A percentile compares a stretch with the other conserved stretches of the same genome.
These are phyloP conservation scores for Avicennia marina DNA, from an alignment of 257 asterid species.

Conservation along the genomic window DNA sequence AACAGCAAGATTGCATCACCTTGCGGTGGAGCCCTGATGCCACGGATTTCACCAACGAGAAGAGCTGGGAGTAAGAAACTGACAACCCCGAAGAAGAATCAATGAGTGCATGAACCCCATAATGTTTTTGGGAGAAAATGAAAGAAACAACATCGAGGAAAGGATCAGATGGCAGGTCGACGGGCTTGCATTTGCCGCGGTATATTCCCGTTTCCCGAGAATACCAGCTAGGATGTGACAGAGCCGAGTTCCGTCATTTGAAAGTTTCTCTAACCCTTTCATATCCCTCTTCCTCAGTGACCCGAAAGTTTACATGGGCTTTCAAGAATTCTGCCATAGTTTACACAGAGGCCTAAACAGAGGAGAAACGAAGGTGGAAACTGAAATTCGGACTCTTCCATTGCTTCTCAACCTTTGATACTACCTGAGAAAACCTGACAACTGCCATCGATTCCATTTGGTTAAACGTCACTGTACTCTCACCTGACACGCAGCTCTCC, in stretches of 20 bases:
- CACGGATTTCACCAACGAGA: constrained; percentile 52
- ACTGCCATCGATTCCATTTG: no score
- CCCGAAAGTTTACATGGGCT: constrained; percentile 20
- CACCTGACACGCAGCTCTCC: no score
- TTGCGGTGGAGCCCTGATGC: constrained; percentile 61
- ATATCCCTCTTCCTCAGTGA: constrained; percentile 6
- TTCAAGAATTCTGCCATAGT: constrained; percentile 40
- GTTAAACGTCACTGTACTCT: no score
- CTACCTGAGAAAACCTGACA: neutral
- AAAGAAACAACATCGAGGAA: constrained; percentile 65
- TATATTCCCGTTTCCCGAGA: constrained; percentile 61
- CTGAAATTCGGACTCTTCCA: constrained; percentile 9
- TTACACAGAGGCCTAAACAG: neutral
- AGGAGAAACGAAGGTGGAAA: neutral
- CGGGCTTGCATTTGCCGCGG: constrained; percentile 45
- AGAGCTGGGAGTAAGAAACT: constrained; percentile 42
- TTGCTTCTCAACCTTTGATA: neutral
- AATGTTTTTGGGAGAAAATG: constrained; percentile 57
- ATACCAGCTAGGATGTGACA: constrained; percentile 41
- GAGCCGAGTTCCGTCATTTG: constrained; percentile 4
- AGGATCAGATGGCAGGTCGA: constrained; percentile 54
- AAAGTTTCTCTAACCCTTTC: neutral
- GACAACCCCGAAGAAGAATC: constrained; percentile 67
- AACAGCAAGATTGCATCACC: constrained; percentile 63
- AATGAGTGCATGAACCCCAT: constrained; percentile 47